A percentile compares a stretch with the other conserved stretches of the same genome.
phyloP scores from a whole-genome alignment of 441 rosid genomes.

The Euphorbia schlechtendalii region DNA sequence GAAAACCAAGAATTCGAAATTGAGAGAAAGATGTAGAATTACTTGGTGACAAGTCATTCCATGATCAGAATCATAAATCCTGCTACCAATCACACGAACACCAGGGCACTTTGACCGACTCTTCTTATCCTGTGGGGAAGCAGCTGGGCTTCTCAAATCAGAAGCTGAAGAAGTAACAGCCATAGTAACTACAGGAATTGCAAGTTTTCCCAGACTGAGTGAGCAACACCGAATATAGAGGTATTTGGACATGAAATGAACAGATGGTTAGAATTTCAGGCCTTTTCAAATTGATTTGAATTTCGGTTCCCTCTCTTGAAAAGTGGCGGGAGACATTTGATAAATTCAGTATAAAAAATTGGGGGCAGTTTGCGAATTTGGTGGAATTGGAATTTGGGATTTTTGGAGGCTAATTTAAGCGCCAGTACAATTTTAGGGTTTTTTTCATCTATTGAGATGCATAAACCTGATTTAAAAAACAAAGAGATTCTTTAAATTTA shows the following conservation, averaged over 20 bases:
- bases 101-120: conserved; percentile 37
- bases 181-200: not conserved
- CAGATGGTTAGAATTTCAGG: not conserved
- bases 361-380: conserved; percentile 4
- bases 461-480: too few species aligned
- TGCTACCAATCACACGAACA: conserved; percentile 42
- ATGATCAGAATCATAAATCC: conserved; percentile 50
- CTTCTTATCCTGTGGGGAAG: conserved; percentile 6
- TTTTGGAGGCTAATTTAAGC: conserved; percentile 12
- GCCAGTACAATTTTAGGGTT: conserved; percentile 7
- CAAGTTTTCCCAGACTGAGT: not conserved
- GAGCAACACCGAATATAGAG: not conserved
- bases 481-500: too few species aligned
- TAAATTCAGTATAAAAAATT: not conserved
- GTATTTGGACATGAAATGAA: not conserved
- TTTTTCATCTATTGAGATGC: too few species aligned
- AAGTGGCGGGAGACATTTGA: conserved; percentile 13
- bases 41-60: conserved; percentile 83
- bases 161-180: conserved; percentile 8
- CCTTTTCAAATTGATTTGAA: not conserved
- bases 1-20: not conserved
- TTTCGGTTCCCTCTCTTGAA: conserved; percentile 6
- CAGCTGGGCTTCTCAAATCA: not conserved
- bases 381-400: not conserved
- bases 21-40: not conserved